These are phyloP conservation scores for Russula sp. DNA, from an alignment of 768 basidiomycete genomes.

Conservation along the genomic window DNA sequence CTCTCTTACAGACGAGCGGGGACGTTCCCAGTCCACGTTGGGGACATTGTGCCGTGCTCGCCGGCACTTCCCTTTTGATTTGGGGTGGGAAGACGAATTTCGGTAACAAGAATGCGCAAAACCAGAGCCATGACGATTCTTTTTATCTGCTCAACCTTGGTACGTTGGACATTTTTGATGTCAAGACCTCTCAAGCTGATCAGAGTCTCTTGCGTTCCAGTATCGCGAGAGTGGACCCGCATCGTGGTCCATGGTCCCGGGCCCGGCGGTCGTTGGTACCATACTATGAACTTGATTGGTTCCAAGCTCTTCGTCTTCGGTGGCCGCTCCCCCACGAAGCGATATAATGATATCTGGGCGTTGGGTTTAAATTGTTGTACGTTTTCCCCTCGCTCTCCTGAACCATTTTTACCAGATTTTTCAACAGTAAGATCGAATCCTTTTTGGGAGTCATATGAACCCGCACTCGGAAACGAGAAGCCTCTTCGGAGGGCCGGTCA, in stretches of 20 bases:
- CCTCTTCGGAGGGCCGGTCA: constrained; percentile 93
- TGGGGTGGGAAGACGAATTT: constrained; percentile 93
- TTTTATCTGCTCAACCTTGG: constrained; percentile 92
- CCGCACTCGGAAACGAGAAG: constrained; percentile 50
- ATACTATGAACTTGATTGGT: constrained; percentile 88
- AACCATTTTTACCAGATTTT: constrained; percentile 17
- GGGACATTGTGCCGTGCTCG: constrained; percentile 88
- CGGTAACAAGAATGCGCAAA: constrained; percentile 53
- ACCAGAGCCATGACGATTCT: constrained; percentile 84
- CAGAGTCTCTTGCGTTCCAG: constrained; percentile 40
- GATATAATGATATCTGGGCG: constrained; percentile 91
- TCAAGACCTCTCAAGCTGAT: neutral
- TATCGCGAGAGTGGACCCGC: constrained; percentile 91
- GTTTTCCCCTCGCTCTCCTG: constrained; percentile 37
- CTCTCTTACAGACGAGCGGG: constrained; percentile 81
- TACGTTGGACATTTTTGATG: constrained; percentile 42
- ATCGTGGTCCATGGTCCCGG: constrained; percentile 72
- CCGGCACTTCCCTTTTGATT: constrained; percentile 91
- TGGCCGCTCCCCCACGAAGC: constrained; percentile 91
- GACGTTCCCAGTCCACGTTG: constrained; percentile 86
- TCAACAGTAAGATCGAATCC: constrained; percentile 71
- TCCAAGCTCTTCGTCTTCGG: constrained; percentile 94
- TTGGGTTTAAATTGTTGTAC: constrained; percentile 93
- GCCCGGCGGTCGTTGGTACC: constrained; percentile 90
- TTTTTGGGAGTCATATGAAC: constrained; percentile 77